Percentiles rank a stretch among this genome's conserved stretches.
Conservation (phyloP, 106 monocot species). For the Ottelia alismoides region DNA sequence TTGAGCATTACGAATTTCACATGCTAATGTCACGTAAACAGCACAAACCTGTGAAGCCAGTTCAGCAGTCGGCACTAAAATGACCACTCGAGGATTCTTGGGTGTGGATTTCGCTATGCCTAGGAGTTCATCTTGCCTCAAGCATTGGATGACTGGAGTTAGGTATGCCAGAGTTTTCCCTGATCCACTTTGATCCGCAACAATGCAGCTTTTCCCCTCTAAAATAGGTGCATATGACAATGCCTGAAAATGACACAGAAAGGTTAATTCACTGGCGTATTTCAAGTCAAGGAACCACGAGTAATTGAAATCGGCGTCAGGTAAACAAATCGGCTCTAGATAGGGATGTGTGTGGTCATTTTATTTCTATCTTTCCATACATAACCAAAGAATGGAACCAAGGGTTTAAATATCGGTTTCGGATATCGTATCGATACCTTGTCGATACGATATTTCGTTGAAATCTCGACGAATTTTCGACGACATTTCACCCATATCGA, state of each 20-base stretch:
- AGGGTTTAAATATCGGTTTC: too few species aligned
- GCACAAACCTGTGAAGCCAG: conserved; percentile 87
- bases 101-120: conserved; percentile 45
- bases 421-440: too few species aligned
- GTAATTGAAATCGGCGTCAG: neutral
- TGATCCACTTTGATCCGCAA: conserved; percentile 97
- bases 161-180: conserved; percentile 96
- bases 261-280: neutral
- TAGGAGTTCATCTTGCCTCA: conserved; percentile 68
- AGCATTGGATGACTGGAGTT: conserved; percentile 57
- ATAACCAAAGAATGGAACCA: too few species aligned
- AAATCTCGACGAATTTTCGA: too few species aligned
- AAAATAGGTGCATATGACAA: conserved; percentile 57
- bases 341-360: too few species aligned
- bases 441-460: too few species aligned
- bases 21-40: too few species aligned
- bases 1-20: too few species aligned
- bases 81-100: conserved; percentile 50
- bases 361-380: too few species aligned
- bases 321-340: too few species aligned
- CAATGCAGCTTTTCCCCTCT: conserved; percentile 79
- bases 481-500: too few species aligned
- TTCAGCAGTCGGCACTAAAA: conserved; percentile 89
- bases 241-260: conserved; percentile 31
- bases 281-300: neutral